phyloP scores from a whole-genome alignment of 2,329 filamentous ascomycete genomes.

The Ophiostoma piceae region DNA sequence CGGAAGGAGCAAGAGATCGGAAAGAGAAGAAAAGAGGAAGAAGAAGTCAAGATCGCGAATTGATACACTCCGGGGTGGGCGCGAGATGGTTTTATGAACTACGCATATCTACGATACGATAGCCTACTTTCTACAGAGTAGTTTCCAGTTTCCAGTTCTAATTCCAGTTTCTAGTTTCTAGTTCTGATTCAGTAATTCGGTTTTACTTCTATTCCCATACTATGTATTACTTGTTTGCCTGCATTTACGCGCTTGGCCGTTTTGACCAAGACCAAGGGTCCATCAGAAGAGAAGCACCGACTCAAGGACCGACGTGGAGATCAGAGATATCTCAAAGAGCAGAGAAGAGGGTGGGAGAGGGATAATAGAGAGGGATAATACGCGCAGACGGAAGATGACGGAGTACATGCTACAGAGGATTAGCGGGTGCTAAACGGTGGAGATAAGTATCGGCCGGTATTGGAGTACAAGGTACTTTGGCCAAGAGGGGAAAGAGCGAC shows the following conservation, averaged over 20 bases:
- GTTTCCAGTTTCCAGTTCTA: background rate
- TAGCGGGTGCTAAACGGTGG: background rate
- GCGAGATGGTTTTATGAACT: constrained; percentile 7
- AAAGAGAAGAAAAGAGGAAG: background rate
- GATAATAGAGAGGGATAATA: constrained; percentile 12
- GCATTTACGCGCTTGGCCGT: background rate
- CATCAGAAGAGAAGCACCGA: constrained; percentile 4
- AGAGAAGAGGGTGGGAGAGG: background rate
- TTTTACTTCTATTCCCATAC: background rate
- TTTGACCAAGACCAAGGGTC: background rate
- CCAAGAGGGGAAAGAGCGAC: background rate
- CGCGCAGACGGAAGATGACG: constrained; percentile 5
- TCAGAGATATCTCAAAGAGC: background rate
- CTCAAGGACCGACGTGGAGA: background rate
- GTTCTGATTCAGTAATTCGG: background rate
- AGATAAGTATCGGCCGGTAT: constrained; percentile 9
- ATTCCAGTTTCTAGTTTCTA: background rate
- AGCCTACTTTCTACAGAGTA: background rate
- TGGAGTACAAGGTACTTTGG: background rate
- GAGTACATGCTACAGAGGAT: constrained; percentile 10
- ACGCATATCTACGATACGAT: background rate
- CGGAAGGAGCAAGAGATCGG: background rate
- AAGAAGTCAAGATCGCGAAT: background rate
- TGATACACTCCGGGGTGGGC: background rate
- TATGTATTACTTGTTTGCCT: background rate